Evolutionary conservation across 2,329 filamentous ascomycete genomes (phyloP), one percentile per base, ranked within the genome.

Genomic region (Chrysoporthe austroafricana): DNA sequence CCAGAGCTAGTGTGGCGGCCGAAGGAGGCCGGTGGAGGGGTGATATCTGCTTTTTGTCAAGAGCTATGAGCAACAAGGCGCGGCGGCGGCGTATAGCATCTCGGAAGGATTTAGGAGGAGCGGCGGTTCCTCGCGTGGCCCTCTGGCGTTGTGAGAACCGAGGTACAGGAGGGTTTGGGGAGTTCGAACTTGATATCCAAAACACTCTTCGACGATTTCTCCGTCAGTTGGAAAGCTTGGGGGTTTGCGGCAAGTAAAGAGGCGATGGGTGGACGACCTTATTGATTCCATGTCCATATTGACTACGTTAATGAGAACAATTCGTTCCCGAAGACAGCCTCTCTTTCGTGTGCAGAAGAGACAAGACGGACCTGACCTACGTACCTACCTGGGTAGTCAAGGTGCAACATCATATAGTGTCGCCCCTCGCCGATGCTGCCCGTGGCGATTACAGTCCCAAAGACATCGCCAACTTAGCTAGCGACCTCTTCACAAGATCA

Each of bases 381-480:
- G 46, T 48, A 8, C 18, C 18, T 46, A n/a, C 4, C 7, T 3
- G n/a, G 18, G 36, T 39, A 39, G 6, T 26, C 26, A 26, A 26
- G 26, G 26, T 26, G 26, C 26, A 26, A 39, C 36, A 39, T 39
- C 36, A 39, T 9, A 9, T 9, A 39, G 9, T n/a, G 44, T 46
- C 44, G 44, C 4, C 44, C 44, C 44, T 46, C 8, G 14, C 11
- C 4, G 18, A 46, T 14, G 44, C 44, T 46, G 44, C 18, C 44
- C 44, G 44, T n/a, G 44, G 42, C 58, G 52, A 90, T 79, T 7
- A 91, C 79, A 0, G 87, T 90, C 0, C 82, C 89, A 76, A 91
- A 90, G 1, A 81, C 84, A 82, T 91, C 0, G 73, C 86, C 74
- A 91, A 77, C 76, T 91, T 89, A 6, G 81, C 80, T 71, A 91